Evolutionary conservation across 768 basidiomycete species (phyloP).

Genomic region (Auricularia heimuer): DNA sequence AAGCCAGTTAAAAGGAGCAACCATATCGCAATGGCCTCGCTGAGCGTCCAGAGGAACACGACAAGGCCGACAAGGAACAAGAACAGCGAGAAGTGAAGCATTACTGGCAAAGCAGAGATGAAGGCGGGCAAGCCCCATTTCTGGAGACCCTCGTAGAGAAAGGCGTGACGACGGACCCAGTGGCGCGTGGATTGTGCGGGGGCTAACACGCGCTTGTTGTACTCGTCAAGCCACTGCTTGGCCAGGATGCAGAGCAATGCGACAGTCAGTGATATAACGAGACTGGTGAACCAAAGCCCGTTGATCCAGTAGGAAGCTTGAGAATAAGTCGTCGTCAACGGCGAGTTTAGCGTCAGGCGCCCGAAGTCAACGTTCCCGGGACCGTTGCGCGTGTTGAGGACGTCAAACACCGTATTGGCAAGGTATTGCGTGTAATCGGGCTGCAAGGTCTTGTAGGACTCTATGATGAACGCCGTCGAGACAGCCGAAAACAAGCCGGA

Average conservation of each 20-base stretch:
- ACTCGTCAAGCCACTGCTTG: neutral
- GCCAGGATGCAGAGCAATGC: constrained; percentile 1
- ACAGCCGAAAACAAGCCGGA: constrained; percentile 9
- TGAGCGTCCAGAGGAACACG: neutral
- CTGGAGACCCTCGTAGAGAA: constrained; percentile 1
- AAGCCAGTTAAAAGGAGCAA: too few species aligned
- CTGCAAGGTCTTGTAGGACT: constrained; percentile 10
- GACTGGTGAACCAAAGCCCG: constrained; percentile 4
- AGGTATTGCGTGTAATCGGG: constrained; percentile 5
- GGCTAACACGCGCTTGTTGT: neutral
- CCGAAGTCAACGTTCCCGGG: neutral
- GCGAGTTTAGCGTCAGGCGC: neutral
- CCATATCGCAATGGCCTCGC: neutral
- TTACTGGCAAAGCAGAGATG: neutral
- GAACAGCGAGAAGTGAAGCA: constrained; percentile 4
- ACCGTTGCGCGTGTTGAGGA: neutral
- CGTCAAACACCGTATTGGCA: neutral
- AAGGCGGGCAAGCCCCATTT: neutral
- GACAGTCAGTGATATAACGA: neutral
- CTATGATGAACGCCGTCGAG: constrained; percentile 8
- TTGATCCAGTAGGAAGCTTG: constrained; percentile 1
- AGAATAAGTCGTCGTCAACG: neutral
- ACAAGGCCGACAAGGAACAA: constrained; percentile 4
- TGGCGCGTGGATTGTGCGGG: neutral
- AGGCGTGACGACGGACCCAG: neutral